Evolutionary conservation across 345 rosid species (phyloP).

Genomic region (Eucalyptus curtisii): DNA sequence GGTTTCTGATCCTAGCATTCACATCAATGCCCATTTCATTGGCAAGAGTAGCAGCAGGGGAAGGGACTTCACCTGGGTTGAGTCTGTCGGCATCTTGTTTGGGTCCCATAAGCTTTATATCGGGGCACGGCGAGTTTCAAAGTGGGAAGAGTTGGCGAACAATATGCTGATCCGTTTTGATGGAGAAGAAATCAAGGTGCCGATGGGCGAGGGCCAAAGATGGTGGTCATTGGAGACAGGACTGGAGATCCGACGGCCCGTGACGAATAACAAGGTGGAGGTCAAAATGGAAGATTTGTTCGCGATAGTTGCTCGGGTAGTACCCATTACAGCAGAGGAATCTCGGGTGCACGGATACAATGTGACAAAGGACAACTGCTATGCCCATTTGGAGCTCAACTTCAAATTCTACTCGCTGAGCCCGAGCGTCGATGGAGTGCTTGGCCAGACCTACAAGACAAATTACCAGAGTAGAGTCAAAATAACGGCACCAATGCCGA

Average conservation of each 20-base stretch:
- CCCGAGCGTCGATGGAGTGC: background rate
- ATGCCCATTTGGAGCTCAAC: constrained; percentile 1
- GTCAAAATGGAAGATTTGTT: background rate
- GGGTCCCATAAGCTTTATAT: constrained; percentile 1
- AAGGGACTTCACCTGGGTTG: constrained; percentile 15
- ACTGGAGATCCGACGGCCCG: background rate
- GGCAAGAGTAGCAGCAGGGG: constrained; percentile 1
- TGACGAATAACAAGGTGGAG: background rate
- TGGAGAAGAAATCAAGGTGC: background rate
- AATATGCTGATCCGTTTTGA: background rate
- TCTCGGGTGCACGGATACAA: constrained; percentile 1
- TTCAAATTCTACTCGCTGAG: constrained; percentile 6
- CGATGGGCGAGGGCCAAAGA: background rate
- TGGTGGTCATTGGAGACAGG: background rate
- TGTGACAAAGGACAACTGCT: background rate
- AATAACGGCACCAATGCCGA: background rate
- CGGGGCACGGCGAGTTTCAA: background rate
- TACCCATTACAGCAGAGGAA: constrained; percentile 1
- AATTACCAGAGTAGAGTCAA: background rate
- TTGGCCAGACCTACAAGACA: constrained; percentile 5
- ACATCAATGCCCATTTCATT: constrained; percentile 15
- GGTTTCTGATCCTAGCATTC: constrained; percentile 7
- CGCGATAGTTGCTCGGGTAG: background rate
- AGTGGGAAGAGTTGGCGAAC: background rate
- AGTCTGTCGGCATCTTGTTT: constrained; percentile 4